Conservation (phyloP, 2,329 filamentous ascomycete species). For the Endoconidiophora laricicola region DNA sequence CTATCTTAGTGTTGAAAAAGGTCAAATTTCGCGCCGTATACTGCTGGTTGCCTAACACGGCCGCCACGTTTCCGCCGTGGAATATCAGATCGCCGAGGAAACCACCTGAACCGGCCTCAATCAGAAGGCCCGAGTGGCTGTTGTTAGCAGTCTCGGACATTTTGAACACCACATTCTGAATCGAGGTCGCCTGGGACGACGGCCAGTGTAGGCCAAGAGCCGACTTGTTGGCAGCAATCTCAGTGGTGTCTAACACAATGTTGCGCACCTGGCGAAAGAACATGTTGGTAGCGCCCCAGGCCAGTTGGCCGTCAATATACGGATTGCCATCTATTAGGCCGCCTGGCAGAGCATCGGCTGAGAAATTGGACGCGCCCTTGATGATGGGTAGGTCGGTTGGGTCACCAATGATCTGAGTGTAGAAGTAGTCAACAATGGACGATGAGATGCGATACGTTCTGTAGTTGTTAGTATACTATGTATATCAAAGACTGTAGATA, state of each 20-base stretch:
- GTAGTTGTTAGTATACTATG: background rate
- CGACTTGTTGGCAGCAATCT: slow-evolving; percentile 27
- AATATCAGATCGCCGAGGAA: slow-evolving; percentile 54
- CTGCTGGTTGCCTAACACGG: slow-evolving; percentile 47
- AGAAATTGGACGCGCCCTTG: slow-evolving; percentile 34
- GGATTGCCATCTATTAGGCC: slow-evolving; percentile 32
- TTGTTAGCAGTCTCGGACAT: slow-evolving; percentile 30
- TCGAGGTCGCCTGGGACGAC: slow-evolving; percentile 43
- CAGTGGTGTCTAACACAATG: slow-evolving; percentile 37
- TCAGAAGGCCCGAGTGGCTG: slow-evolving; percentile 40
- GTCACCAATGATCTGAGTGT: slow-evolving; percentile 63
- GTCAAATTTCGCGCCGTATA: slow-evolving; percentile 54
- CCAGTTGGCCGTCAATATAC: slow-evolving; percentile 26
- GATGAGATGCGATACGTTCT: slow-evolving; percentile 52
- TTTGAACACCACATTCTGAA: slow-evolving; percentile 41
- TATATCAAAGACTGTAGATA: background rate
- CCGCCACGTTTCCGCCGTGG: slow-evolving; percentile 48
- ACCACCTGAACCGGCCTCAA: slow-evolving; percentile 48
- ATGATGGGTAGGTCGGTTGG: slow-evolving; percentile 39
- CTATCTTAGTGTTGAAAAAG: slow-evolving; percentile 47
- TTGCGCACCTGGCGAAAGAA: slow-evolving; percentile 43
- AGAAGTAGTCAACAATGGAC: slow-evolving; percentile 61
- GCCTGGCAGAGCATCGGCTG: slow-evolving; percentile 16
- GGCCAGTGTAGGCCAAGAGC: slow-evolving; percentile 50
- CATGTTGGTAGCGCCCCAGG: slow-evolving; percentile 39